Conservation (phyloP, 2,329 filamentous ascomycete genomes). For the Ophiocordyceps camponoti-saundersi region DNA sequence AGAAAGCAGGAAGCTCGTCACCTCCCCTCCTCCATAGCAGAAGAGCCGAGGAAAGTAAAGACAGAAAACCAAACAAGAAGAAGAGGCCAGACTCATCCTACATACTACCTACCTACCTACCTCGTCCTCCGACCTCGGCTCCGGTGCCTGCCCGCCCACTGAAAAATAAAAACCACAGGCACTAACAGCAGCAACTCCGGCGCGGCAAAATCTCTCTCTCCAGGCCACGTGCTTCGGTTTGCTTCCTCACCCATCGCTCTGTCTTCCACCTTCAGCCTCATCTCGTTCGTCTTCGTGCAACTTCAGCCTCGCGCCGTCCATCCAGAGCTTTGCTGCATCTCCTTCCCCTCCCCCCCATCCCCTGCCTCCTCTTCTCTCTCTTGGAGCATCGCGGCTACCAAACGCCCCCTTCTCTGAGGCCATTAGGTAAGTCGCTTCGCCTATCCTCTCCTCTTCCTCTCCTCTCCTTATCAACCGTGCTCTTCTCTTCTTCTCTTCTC, state of each 20-base stretch:
- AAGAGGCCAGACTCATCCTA: background rate
- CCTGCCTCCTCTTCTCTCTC: conserved; percentile 3
- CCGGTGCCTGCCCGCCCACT: background rate
- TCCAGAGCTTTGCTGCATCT: background rate
- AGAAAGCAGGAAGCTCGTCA: too few species aligned
- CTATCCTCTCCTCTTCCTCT: conserved; percentile 3
- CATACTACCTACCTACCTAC: background rate
- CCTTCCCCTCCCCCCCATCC: conserved; percentile 5
- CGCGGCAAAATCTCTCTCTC: background rate
- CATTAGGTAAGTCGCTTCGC: conserved; percentile 7
- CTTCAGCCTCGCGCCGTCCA: background rate
- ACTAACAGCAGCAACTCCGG: background rate
- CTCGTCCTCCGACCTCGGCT: background rate
- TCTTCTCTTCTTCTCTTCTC: conserved; percentile 4
- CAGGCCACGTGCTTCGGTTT: background rate
- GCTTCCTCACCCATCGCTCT: background rate
- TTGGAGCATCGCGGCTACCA: conserved; percentile 9
- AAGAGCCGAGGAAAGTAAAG: too few species aligned
- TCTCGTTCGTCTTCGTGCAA: background rate
- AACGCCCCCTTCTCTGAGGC: background rate
- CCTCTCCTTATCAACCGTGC: conserved; percentile 1
- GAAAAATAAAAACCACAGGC: background rate
- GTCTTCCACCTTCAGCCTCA: background rate
- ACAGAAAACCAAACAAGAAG: too few species aligned
- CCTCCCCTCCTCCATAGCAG: too few species aligned